Conservation (phyloP, 2,329 filamentous ascomycete species). For the Lasiodiplodia theobromae region DNA sequence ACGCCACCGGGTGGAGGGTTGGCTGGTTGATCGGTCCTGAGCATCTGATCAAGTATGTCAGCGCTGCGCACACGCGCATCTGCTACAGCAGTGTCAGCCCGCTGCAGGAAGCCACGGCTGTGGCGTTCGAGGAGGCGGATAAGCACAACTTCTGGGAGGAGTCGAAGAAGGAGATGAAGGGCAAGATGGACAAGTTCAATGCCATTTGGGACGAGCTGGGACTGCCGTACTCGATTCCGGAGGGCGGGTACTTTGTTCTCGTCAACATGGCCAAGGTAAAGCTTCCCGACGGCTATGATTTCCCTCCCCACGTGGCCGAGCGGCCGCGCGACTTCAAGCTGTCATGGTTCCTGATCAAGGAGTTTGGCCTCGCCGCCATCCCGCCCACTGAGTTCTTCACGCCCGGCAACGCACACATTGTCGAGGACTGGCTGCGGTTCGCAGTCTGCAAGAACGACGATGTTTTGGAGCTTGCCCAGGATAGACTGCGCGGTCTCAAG, state of each 20-base stretch:
- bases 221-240: slow-evolving; percentile 80
- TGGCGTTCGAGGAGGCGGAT: slow-evolving; percentile 92
- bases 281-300: slow-evolving; percentile 82
- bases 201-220: slow-evolving; percentile 60
- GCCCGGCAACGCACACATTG: slow-evolving; percentile 79
- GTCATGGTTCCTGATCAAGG: slow-evolving; percentile 95
- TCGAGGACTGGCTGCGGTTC: slow-evolving; percentile 92
- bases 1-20: slow-evolving; percentile 95
- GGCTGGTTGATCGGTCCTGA: slow-evolving; percentile 92
- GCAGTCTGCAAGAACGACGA: slow-evolving; percentile 96
- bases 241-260: slow-evolving; percentile 97
- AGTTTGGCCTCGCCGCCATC: slow-evolving; percentile 93
- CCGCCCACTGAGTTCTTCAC: slow-evolving; percentile 98
- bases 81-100: slow-evolving; percentile 95
- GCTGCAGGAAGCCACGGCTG: slow-evolving; percentile 90
- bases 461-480: slow-evolving; percentile 64
- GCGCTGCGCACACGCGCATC: slow-evolving; percentile 92
- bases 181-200: slow-evolving; percentile 87
- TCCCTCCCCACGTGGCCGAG: slow-evolving; percentile 85
- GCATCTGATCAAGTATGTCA: slow-evolving; percentile 88
- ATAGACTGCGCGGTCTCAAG: slow-evolving; percentile 55
- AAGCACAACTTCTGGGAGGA: slow-evolving; percentile 85
- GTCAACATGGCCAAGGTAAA: slow-evolving; percentile 91
- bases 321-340: slow-evolving; percentile 94
- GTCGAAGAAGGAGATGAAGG: slow-evolving; percentile 85